Conservation (phyloP, 2,329 filamentous ascomycete species). For the Fusarium sp. region DNA sequence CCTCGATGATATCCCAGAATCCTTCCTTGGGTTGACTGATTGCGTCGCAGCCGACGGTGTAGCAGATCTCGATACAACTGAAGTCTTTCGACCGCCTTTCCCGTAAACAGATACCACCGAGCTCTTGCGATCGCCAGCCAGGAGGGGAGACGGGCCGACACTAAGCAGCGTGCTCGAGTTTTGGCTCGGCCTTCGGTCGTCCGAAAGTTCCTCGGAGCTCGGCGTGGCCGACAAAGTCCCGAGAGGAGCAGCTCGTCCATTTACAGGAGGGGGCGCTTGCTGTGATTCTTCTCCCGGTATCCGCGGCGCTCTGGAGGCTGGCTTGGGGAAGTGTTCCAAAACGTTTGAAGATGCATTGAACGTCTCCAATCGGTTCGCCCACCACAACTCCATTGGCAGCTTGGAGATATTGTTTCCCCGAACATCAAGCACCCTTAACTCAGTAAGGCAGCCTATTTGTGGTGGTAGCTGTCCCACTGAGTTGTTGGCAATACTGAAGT, state of each 20-base stretch:
- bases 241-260: constrained; percentile 55
- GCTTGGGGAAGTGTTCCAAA: constrained; percentile 89
- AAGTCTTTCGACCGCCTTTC: constrained; percentile 85
- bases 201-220: constrained; percentile 81
- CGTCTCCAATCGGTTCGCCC: constrained; percentile 87
- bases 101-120: constrained; percentile 86
- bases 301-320: constrained; percentile 75
- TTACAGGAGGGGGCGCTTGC: constrained; percentile 50
- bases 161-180: constrained; percentile 80
- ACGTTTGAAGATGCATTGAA: constrained; percentile 97
- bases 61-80: constrained; percentile 76
- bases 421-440: constrained; percentile 87
- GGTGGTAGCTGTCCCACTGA: constrained; percentile 83
- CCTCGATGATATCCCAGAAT: constrained; percentile 85
- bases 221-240: constrained; percentile 67
- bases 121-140: constrained; percentile 75
- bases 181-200: constrained; percentile 82
- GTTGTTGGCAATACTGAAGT: constrained; percentile 95
- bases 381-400: constrained; percentile 95
- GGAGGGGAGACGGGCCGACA: constrained; percentile 77
- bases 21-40: constrained; percentile 74
- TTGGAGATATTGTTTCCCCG: constrained; percentile 92
- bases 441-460: constrained; percentile 87
- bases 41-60: constrained; percentile 62
- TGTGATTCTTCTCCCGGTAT: constrained; percentile 62